phyloP scores from a whole-genome alignment of 768 basidiomycete species.

The Neoboletus brunneissimus region DNA sequence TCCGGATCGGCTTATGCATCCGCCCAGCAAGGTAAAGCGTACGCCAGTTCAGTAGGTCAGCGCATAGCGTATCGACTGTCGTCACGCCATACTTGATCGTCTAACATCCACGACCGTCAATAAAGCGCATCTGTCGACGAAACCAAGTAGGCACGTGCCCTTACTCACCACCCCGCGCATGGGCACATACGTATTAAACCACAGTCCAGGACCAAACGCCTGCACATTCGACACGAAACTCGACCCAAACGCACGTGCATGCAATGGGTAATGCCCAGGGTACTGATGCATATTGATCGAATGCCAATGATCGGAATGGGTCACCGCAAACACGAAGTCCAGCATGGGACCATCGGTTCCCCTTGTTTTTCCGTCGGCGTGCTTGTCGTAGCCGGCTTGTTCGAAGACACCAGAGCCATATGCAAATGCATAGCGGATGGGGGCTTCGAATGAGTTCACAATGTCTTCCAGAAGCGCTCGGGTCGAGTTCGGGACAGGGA shows the following conservation, averaged over 20 bases:
- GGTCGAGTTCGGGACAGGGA: constrained; percentile 76
- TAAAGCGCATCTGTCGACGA: too few species aligned
- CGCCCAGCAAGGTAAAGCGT: constrained; percentile 92
- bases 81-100: constrained; percentile 97
- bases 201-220: constrained; percentile 78
- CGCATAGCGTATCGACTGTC: constrained; percentile 83
- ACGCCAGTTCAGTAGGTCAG: constrained; percentile 90
- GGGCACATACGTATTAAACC: constrained; percentile 92
- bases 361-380: constrained; percentile 24
- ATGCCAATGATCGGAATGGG: constrained; percentile 91
- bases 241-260: constrained; percentile 81
- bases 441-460: constrained; percentile 78
- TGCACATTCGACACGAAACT: constrained; percentile 79
- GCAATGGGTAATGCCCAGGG: constrained; percentile 87
- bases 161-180: constrained; percentile 78
- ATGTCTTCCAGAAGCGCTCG: constrained; percentile 78
- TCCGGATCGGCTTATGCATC: constrained; percentile 95
- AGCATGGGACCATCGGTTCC: constrained; percentile 68
- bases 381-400: constrained; percentile 71
- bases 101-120: constrained; percentile 37
- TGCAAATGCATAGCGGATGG: constrained; percentile 95
- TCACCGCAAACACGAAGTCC: constrained; percentile 96
- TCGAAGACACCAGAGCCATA: constrained; percentile 96
- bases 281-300: constrained; percentile 92
- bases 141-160: not conserved